Evolutionary conservation across 352 stramenopile genomes (phyloP).

Genomic region (Phytophthora hybrid): DNA sequence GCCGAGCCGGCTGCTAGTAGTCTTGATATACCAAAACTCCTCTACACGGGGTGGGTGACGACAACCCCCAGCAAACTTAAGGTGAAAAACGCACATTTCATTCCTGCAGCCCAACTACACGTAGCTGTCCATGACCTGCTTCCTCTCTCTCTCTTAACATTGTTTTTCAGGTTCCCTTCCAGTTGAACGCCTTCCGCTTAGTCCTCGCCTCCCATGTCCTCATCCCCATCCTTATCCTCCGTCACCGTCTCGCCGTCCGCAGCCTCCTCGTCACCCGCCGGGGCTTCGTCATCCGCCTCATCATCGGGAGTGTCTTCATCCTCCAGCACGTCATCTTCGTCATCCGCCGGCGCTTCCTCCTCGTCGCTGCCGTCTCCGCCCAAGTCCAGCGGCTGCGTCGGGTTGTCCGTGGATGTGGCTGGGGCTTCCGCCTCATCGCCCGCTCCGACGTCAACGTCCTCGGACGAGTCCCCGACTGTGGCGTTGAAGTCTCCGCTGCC

Average conservation of each 20-base stretch:
- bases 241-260: no score
- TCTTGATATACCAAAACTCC: no score
- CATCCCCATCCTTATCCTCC: no score
- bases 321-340: background rate
- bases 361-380: background rate
- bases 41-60: no score
- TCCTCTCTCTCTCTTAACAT: background rate
- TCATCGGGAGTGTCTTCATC: background rate
- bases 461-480: conserved; percentile 16
- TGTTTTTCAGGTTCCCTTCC: background rate
- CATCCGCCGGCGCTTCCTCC: conserved; percentile 1
- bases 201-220: conserved; percentile 5
- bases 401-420: background rate
- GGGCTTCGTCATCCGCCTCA: background rate
- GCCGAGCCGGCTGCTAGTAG: no score
- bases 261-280: background rate
- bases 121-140: conserved; percentile 11
- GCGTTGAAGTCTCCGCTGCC: conserved; percentile 25
- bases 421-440: background rate
- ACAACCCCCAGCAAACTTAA: background rate
- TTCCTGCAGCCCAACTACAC: conserved; percentile 14
- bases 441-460: background rate
- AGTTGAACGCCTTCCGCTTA: background rate
- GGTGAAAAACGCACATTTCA: conserved; percentile 8
- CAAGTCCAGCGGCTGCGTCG: conserved; percentile 5